phyloP scores from a whole-genome alignment of 345 rosid genomes.

The sweet orange (Citrus sinensis) region DVS_A1.0 CM039163.1:45974001-45974500 shows the following conservation, averaged over 20 bases:
- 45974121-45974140: constrained; percentile 32
- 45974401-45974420: neutral
- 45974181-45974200: constrained; percentile 61
- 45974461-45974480: neutral
- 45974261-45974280: neutral
- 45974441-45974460: neutral
- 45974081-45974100: constrained; percentile 57
- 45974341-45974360: neutral
- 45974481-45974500: neutral
- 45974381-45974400: neutral
- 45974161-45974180: constrained; percentile 35
- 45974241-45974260: constrained; percentile 66
- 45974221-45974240: constrained; percentile 79
- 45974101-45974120: constrained; percentile 29
- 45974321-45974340: neutral
- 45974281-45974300: neutral
- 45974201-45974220: constrained; percentile 87
- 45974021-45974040: neutral
- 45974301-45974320: neutral
- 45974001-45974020: neutral
- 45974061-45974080: constrained; percentile 11
- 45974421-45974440: neutral
- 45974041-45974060: constrained; percentile 4
- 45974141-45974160: constrained; percentile 39
- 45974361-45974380: neutral